These are phyloP conservation scores for Harrya chromipes DNA, from an alignment of 768 basidiomycete species.

Conservation along the genomic window DNA sequence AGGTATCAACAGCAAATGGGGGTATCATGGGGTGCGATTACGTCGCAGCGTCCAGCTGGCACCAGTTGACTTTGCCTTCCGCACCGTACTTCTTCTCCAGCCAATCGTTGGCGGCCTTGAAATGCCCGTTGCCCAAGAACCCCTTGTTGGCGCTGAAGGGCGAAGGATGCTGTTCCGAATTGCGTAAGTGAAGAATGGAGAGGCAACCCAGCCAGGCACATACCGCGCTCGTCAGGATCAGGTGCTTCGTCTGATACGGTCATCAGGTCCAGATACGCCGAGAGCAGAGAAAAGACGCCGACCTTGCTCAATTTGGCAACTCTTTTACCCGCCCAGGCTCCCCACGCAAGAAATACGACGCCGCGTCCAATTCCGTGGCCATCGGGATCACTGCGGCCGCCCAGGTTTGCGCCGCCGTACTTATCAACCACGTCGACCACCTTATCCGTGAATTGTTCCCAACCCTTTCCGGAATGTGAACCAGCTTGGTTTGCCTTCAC, in stretches of 20 bases:
- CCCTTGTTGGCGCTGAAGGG: slow-evolving; percentile 75
- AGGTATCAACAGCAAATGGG: slow-evolving; percentile 28
- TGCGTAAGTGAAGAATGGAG: slow-evolving; percentile 27
- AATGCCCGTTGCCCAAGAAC: slow-evolving; percentile 89
- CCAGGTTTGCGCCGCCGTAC: slow-evolving; percentile 71
- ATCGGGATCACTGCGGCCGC: slow-evolving; percentile 33
- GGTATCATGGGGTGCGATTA: slow-evolving; percentile 14
- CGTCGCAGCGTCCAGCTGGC: slow-evolving; percentile 37
- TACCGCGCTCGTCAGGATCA: slow-evolving; percentile 74
- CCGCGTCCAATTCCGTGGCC: slow-evolving; percentile 62
- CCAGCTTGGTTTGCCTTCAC: slow-evolving; percentile 73
- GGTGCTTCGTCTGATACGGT: slow-evolving; percentile 62
- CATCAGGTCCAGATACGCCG: slow-evolving; percentile 19
- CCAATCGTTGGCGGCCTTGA: slow-evolving; percentile 86
- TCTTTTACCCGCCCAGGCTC: slow-evolving; percentile 80
- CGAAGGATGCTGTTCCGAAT: slow-evolving; percentile 68
- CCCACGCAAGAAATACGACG: slow-evolving; percentile 89
- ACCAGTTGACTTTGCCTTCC: slow-evolving; percentile 74
- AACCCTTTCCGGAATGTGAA: slow-evolving; percentile 83
- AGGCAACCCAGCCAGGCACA: slow-evolving; percentile 29
- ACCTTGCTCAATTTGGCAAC: slow-evolving; percentile 77
- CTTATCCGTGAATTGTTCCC: slow-evolving; percentile 87
- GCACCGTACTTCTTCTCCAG: slow-evolving; percentile 72
- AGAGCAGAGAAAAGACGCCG: slow-evolving; percentile 16
- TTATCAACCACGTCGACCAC: slow-evolving; percentile 75